Percentiles rank a stretch among this genome's conserved stretches.
Evolutionary conservation across 2,329 filamentous ascomycete species (phyloP).

Genomic region (Trichoderma sp.): DNA sequence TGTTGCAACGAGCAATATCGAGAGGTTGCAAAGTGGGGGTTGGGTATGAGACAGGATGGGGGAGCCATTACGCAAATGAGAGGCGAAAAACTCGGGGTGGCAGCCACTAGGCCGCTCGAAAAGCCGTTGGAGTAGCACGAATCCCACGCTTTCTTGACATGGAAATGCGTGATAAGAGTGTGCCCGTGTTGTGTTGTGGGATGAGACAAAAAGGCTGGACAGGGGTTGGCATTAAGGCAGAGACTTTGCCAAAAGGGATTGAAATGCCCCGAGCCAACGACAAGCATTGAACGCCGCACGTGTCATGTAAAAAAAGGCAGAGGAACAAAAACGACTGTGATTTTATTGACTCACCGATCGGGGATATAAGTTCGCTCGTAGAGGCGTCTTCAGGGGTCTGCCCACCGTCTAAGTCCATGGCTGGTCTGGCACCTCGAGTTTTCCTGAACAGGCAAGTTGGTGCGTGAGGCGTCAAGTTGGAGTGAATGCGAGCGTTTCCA

Average conservation of each 20-base stretch:
- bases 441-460: constrained; percentile 21
- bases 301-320: constrained; percentile 46
- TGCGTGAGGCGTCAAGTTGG: constrained; percentile 3
- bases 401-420: constrained; percentile 44
- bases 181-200: not conserved
- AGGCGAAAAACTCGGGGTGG: not conserved
- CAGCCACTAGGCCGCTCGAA: not conserved
- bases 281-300: constrained; percentile 46
- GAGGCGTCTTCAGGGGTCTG: constrained; percentile 50
- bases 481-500: not conserved
- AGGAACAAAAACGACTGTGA: constrained; percentile 44
- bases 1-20: not conserved
- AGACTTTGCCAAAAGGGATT: not conserved
- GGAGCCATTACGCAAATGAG: not conserved
- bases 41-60: not conserved
- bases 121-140: not conserved
- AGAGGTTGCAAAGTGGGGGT: not conserved
- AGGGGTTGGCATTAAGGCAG: not conserved
- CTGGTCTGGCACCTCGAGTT: not conserved
- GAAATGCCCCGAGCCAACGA: constrained; percentile 45
- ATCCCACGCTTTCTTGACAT: not conserved
- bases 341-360: constrained; percentile 54
- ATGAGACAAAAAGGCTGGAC: not conserved
- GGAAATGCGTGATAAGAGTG: not conserved
- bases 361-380: constrained; percentile 50